Evolutionary conservation across 768 basidiomycete species (phyloP), one percentile per base, ranked within the genome.

Genomic region (Lentinula sp.): DNA sequence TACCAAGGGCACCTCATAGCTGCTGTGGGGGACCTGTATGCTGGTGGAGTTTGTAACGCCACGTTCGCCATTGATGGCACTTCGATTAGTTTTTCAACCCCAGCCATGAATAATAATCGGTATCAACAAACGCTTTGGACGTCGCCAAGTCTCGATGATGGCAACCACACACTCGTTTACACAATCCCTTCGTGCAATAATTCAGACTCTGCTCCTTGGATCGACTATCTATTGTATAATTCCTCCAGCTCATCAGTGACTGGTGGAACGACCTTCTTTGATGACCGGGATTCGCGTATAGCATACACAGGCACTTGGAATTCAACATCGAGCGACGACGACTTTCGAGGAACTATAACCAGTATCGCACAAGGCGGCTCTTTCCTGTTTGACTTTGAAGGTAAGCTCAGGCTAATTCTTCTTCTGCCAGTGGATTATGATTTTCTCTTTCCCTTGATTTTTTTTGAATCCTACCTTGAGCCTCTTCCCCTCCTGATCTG

Each of bases 141-240:
- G 0, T 64, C 67, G 1, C 39, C 63, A 5, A 11, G 31, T 11
- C 63, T 70, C 18, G 43, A 61, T 10, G 69, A 70, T 56, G 64
- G 54, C 21, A 51, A 61, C 10, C 69, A 70, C 49, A 68, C 65
- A 16, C 56, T 70, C 49, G 58, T 61, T 53, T 70, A 67, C 61
- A 64, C 65, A 5, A 4, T 66, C 2, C 5, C 61, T 16, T 66
- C 67, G 3, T 70, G 69, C 48, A 43, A 48, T 39, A 46, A n/a
- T 50, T 35, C 62, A 8, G 9, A 62, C 15, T 62, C 64, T 11
- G 56, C 63, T 54, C 35, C 66, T 34, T 70, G 64, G 65, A 49
- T 70, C 15, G 69, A 70, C 48, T 70, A 70, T 57, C 40, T 70
- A 21, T 63, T 70, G 7, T 70, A 70, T 50, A 54, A 59, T 28